Conservation (phyloP, 164 flowering plant genomes). For the Annona cherimola region DNA sequence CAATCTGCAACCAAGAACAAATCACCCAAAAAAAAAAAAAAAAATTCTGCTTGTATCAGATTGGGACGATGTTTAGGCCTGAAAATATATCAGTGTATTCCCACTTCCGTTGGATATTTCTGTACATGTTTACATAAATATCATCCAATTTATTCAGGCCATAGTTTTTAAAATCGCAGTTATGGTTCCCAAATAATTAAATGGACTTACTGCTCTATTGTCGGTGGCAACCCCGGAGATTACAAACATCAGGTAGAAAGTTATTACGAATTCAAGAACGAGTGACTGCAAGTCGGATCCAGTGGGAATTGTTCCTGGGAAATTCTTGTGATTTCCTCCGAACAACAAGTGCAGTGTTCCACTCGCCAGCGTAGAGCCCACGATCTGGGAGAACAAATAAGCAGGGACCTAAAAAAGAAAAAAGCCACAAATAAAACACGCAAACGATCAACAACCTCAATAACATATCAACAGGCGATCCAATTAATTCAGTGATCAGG, state of each 20-base stretch:
- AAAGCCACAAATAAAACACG: too few relatives aligned
- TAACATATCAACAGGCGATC: neutral
- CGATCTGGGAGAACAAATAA: constrained; percentile 44
- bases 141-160: neutral
- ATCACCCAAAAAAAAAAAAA: constrained; percentile 1
- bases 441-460: neutral
- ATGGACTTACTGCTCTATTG: constrained; percentile 51
- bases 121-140: too few relatives aligned
- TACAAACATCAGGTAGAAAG: constrained; percentile 76
- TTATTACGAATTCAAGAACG: constrained; percentile 56
- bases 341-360: constrained; percentile 49
- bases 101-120: neutral
- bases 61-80: neutral
- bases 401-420: constrained; percentile 42
- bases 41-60: neutral
- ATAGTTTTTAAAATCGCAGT: neutral
- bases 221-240: constrained; percentile 77
- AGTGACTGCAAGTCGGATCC: constrained; percentile 53
- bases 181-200: neutral
- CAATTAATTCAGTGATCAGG: too few relatives aligned
- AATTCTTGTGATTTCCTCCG: constrained; percentile 27
- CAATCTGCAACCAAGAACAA: constrained; percentile 59
- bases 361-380: constrained; percentile 56
- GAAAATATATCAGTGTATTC: too few relatives aligned
- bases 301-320: constrained; percentile 42